Conservation (phyloP, 73 alveolate genomes). For the Paraurostyla sp. region DNA sequence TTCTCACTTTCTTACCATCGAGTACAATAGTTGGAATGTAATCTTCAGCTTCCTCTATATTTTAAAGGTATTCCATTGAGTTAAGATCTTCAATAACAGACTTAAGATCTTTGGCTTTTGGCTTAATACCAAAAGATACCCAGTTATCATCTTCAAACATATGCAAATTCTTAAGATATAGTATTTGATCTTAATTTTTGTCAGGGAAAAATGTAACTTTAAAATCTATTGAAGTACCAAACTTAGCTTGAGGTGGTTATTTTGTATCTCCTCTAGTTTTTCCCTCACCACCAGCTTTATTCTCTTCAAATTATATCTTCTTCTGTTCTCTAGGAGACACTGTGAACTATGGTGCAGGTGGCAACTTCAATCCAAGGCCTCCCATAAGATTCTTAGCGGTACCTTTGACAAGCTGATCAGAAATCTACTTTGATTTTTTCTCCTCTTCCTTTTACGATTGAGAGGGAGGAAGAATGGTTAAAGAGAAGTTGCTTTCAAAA, state of each 20-base stretch:
- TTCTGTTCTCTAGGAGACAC: neutral
- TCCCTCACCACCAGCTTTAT: neutral
- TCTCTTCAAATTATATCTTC: neutral
- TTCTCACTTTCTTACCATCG: conserved; percentile 1
- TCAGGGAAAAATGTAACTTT: neutral
- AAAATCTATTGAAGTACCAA: neutral
- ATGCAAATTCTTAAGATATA: neutral
- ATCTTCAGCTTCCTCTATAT: neutral
- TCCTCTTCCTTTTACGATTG: neutral
- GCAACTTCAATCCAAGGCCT: neutral
- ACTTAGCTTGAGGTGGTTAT: neutral
- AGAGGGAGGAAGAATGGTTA: neutral
- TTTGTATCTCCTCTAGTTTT: neutral
- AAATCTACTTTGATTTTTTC: neutral
- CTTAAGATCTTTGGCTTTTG: conserved; percentile 1
- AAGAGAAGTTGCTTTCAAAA: neutral
- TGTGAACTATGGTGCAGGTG: neutral
- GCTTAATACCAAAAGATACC: conserved; percentile 12
- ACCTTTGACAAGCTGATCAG: neutral
- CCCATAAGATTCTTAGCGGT: neutral
- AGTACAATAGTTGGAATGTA: neutral
- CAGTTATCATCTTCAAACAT: neutral
- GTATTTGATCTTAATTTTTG: neutral
- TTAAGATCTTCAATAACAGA: neutral
- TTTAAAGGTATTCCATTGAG: neutral